Conservation (phyloP, 306 rosid species). For the Elaeagnus macrophylla region DNA sequence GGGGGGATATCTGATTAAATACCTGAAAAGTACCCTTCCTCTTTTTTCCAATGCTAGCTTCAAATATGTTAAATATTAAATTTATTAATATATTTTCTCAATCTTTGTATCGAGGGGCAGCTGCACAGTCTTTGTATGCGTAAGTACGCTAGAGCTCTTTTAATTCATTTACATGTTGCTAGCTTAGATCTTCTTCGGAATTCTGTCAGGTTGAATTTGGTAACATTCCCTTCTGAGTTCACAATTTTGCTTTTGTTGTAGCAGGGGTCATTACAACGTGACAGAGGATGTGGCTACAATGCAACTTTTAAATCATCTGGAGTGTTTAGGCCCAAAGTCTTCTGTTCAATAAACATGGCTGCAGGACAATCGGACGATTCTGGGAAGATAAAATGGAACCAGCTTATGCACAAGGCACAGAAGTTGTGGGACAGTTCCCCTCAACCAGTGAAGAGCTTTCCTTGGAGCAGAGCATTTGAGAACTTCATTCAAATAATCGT, state of each 20-base stretch:
- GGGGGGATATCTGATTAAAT: too few relatives aligned
- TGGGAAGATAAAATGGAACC: conserved; percentile 32
- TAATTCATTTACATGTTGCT: background rate
- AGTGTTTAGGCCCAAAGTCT: conserved; percentile 23
- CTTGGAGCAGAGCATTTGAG: conserved; percentile 57
- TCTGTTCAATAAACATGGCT: conserved; percentile 55
- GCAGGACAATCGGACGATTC: conserved; percentile 56
- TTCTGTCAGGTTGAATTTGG: background rate
- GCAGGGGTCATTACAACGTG: conserved; percentile 21
- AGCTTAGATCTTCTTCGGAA: background rate
- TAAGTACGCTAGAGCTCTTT: background rate
- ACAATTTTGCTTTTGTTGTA: conserved; percentile 12
- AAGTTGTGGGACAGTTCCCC: conserved; percentile 75
- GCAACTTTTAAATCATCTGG: conserved; percentile 25
- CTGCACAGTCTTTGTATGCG: background rate
- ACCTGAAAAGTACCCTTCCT: too few relatives aligned
- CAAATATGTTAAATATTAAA: too few relatives aligned
- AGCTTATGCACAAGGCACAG: conserved; percentile 31
- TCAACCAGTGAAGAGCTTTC: conserved; percentile 70
- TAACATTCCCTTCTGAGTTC: background rate
- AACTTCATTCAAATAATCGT: conserved; percentile 63
- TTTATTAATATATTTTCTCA: background rate
- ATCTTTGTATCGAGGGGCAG: background rate
- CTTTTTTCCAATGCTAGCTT: too few relatives aligned
- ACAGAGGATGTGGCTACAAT: conserved; percentile 19